Evolutionary conservation across 2,329 filamentous ascomycete species (phyloP), one percentile per base, ranked within the genome.

Genomic region (Nannizziopsis barbatae): DNA sequence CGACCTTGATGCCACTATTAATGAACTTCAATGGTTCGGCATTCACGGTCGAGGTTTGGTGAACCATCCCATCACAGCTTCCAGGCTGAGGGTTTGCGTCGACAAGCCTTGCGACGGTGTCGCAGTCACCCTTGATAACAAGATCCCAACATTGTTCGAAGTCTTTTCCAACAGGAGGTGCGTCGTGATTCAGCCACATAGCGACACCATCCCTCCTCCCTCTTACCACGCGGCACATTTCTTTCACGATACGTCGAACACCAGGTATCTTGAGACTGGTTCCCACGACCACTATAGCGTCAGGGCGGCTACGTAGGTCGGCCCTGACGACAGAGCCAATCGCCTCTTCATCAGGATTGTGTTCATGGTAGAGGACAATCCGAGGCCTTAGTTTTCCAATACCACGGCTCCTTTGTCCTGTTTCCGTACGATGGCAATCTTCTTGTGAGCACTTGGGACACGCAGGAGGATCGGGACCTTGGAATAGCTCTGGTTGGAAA

Each of bases 301-400:
- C 92, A 0, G 92, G 90, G 33, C 88, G 77, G 37, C 83, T 78
- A 52, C 87, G 84, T 50, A 96, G 71, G 63, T 98, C 92, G 3
- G 89, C 83, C 55, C 80, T 81, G 45, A 89, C 87, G 36, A 95
- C 89, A 17, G 86, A 86, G 38, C 90, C 89, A 63, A 98, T 98
- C 11, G 92, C 90, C 57, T 95, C 90, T 56, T 92, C 87, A 56
- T 98, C 92, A 0, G 92, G 92, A 62, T 96, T 95, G 63, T 86
- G 84, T 65, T 98, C 92, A 63, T 96, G 95, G 71, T 98, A 98
- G 8, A 98, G 75, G 3, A 96, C 90, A 71, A 98, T 95, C 50
- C 92, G 80, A 17, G 92, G 92, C 17, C 92, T 80, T 53, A 98
- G 71, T 52, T 86, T 81, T 37, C 92, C 92, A 58, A 98, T 84